A percentile compares a stretch with the other conserved stretches of the same genome.
phyloP scores from a whole-genome alignment of 225 moss, liverwort and hornwort species.

The Climacium dendroides region DNA sequence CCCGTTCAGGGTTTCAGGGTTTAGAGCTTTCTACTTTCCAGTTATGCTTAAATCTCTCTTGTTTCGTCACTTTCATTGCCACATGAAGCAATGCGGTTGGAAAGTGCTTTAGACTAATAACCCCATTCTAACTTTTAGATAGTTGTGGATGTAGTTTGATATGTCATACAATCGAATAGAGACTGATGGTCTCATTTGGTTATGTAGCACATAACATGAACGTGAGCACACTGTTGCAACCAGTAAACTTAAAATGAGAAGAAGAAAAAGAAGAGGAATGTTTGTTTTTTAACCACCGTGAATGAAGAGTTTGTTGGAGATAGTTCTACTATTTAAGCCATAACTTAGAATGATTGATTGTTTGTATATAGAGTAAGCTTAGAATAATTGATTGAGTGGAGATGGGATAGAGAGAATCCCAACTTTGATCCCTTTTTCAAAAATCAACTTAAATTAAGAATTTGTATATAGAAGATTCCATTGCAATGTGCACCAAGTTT shows the following conservation, averaged over 20 bases:
- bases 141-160: not conserved
- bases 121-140: not conserved
- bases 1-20: not conserved
- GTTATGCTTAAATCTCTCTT: not conserved
- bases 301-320: not conserved
- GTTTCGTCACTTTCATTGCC: not conserved
- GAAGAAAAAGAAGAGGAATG: no score
- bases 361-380: not conserved
- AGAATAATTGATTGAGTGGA: not conserved
- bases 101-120: not conserved
- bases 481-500: fast-evolving
- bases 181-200: not conserved
- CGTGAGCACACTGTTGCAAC: not conserved
- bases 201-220: not conserved
- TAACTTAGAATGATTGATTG: not conserved
- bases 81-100: not conserved
- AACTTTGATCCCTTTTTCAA: not conserved
- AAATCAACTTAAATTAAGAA: not conserved
- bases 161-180: fast-evolving
- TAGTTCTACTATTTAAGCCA: not conserved
- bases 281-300: not conserved
- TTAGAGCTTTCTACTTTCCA: not conserved
- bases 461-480: not conserved
- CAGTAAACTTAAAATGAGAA: not conserved
- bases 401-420: not conserved